A percentile compares a stretch with the other conserved stretches of the same genome.
Conservation (phyloP, 2,329 filamentous ascomycete genomes). For the Botrytis tulipae region DNA sequence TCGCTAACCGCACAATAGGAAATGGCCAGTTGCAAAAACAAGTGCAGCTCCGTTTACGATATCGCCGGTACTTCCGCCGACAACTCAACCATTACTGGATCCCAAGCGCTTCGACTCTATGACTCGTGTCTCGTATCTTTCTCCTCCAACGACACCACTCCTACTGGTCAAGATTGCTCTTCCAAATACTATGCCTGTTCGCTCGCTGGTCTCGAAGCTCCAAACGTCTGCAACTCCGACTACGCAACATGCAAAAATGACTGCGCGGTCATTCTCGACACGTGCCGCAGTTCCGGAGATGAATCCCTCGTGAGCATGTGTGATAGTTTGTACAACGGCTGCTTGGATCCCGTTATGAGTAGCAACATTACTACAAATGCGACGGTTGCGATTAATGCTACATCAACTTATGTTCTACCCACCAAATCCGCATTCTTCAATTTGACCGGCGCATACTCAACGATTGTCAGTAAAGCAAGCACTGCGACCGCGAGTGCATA, state of each 20-base stretch:
- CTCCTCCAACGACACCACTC: slow-evolving; percentile 15
- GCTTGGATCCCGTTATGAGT: slow-evolving; percentile 8
- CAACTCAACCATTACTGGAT: slow-evolving; percentile 20
- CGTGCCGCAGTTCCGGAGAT: slow-evolving; percentile 5
- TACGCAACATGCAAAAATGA: slow-evolving; percentile 8
- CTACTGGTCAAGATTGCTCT: slow-evolving; percentile 13
- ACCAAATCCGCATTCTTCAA: neutral
- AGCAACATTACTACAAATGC: slow-evolving; percentile 4
- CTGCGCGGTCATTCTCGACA: neutral
- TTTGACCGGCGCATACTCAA: neutral
- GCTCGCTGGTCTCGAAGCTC: neutral
- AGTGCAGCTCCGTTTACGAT: slow-evolving; percentile 23
- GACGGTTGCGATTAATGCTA: neutral
- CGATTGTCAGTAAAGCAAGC: neutral
- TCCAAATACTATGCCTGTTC: slow-evolving; percentile 11
- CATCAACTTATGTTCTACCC: neutral
- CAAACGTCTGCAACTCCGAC: neutral
- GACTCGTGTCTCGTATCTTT: slow-evolving; percentile 24
- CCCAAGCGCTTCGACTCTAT: slow-evolving; percentile 22
- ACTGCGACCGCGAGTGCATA: neutral
- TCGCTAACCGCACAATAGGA: neutral
- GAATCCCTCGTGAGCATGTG: neutral
- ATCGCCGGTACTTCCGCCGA: slow-evolving; percentile 16
- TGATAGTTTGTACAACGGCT: slow-evolving; percentile 14
- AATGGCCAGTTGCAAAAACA: slow-evolving; percentile 22